These are phyloP conservation scores for Thalassiosira hispida DNA, from an alignment of 352 stramenopile species.

Conservation along the genomic window DNA sequence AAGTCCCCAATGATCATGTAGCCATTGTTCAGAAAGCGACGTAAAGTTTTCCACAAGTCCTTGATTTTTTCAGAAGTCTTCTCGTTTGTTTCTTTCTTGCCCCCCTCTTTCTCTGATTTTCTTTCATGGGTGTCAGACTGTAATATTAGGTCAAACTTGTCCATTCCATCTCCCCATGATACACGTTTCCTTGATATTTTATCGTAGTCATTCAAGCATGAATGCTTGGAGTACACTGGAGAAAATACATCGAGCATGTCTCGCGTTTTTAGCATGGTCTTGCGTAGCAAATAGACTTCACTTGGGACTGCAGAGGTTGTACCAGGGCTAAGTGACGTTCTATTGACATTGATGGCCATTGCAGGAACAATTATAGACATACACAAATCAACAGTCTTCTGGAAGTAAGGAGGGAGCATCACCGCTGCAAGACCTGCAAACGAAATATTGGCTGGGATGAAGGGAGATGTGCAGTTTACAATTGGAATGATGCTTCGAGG, in stretches of 20 bases:
- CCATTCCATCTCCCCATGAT: background rate
- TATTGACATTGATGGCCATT: background rate
- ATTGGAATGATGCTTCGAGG: background rate
- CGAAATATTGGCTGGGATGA: conserved; percentile 17
- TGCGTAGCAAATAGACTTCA: conserved; percentile 43
- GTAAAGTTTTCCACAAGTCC: conserved; percentile 48
- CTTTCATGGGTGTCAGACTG: conserved; percentile 12
- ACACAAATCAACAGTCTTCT: conserved; percentile 51
- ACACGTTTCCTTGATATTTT: conserved; percentile 9
- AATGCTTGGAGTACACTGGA: conserved; percentile 39
- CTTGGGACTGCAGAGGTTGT: conserved; percentile 34
- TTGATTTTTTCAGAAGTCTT: conserved; percentile 14
- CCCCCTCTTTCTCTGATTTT: background rate
- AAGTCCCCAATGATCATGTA: conserved; percentile 56
- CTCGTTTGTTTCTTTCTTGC: background rate
- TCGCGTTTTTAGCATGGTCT: conserved; percentile 49
- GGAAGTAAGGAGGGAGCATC: conserved; percentile 41
- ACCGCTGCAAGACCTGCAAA: conserved; percentile 40
- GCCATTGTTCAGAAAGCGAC: conserved; percentile 37
- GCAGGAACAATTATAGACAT: conserved; percentile 24
- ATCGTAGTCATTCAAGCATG: conserved; percentile 19
- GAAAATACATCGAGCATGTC: conserved; percentile 59
- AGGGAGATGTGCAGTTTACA: background rate
- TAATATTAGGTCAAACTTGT: conserved; percentile 31
- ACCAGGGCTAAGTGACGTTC: background rate